Evolutionary conservation across 192 early-diverging fungal genomes (phyloP), one percentile per base, ranked within the genome.

Genomic region (Backusella psychrophila): DNA sequence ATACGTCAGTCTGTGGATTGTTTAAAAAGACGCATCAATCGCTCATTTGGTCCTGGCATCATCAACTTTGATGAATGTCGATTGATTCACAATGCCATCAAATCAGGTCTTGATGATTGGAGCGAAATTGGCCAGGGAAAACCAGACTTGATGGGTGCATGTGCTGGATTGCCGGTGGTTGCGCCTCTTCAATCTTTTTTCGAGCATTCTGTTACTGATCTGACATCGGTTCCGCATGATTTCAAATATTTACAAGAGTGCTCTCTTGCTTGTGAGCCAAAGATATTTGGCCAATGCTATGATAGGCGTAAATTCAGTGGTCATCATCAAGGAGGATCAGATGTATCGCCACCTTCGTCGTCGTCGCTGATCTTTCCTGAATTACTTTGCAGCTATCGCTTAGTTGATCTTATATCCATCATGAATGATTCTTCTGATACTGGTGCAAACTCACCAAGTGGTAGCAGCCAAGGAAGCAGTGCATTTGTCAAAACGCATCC

Each of bases 1-100:
- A 88, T 93, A 31, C 86, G 85, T 19, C 85, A 90, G 66, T 75
- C 81, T 29, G 78, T 91, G 1, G 88, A 89, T 53, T 67, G 80
- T 19, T 44, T 87, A 17, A 81, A 82, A 21, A 68, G 76, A 34
- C 71, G 75, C 56, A 87, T 81, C 73, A 80, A 42, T 11, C 82
- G 19, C 70, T 87, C 80, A 69, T 77, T 77, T 66, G 75, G 68
- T 33, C 69, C 42, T 23, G 66, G 21, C 2, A 76, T 73, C 1
- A 53, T 87, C 33, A 81, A 85, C 69, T 81, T 87, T 71, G 78
- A 67, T 59, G 79, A 81, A 33, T 82, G 79, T 34, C 83, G 83
- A 77, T 72, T 49, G n/a, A 79, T 87, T 11, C 75, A 85, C 71
- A 78, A 85, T 63, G 66, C 72, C n/a, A 76, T 85, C 44, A 63